Percentiles rank a stretch among this genome's conserved stretches.
Evolutionary conservation across 139 green algal genomes (phyloP).

Genomic region (Tetraselmis chui): DNA sequence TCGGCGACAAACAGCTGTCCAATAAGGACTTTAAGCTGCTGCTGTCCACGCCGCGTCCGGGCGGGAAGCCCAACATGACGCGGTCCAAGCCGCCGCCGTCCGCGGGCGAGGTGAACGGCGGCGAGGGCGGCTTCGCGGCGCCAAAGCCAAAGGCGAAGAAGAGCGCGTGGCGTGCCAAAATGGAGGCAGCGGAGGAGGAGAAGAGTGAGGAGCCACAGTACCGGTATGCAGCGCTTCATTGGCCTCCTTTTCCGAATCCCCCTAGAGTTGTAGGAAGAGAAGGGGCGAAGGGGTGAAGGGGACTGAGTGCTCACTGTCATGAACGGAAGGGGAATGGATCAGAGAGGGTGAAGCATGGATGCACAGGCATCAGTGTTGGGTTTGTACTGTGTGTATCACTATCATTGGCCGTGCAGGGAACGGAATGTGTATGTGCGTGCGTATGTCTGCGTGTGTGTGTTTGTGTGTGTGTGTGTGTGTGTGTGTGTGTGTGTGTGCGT

Average conservation of each 20-base stretch:
- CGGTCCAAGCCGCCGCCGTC: not conserved
- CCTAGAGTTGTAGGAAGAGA: not conserved
- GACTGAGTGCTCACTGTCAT: not conserved
- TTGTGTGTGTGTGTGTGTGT: not conserved
- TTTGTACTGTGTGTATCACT: not conserved
- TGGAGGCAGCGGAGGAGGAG: constrained; percentile 29
- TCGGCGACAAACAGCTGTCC: constrained; percentile 29
- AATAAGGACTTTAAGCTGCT: constrained; percentile 64
- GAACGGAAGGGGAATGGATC: too few species aligned
- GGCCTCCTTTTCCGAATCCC: not conserved
- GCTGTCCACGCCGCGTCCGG: constrained; percentile 43
- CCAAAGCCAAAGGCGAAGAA: constrained; percentile 30
- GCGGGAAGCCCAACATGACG: not conserved
- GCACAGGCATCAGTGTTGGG: not conserved
- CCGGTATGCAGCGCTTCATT: constrained; percentile 28
- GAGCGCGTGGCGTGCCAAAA: constrained; percentile 3
- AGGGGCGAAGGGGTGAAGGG: not conserved
- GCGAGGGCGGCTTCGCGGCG: not conserved
- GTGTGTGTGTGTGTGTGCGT: not conserved
- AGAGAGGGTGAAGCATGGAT: too few species aligned
- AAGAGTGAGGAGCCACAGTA: constrained; percentile 45
- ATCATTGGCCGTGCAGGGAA: not conserved
- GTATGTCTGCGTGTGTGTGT: too few species aligned
- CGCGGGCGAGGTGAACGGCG: not conserved
- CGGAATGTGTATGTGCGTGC: too few species aligned